phyloP scores from a whole-genome alignment of 176 grass and related monocot genomes.

The Puya raimondii region DNA sequence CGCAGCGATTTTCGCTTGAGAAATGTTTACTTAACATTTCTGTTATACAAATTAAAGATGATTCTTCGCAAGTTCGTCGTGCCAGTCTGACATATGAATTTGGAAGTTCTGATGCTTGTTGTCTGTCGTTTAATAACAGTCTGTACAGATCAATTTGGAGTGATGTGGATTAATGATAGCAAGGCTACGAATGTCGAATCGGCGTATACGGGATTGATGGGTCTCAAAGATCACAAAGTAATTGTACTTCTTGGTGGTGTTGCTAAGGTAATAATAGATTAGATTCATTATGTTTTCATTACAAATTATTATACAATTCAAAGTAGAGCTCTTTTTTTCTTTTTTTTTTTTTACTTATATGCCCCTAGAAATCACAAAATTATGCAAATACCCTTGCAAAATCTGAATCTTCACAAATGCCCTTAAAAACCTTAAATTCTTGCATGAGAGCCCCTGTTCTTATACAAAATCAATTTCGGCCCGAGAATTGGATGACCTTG shows the following conservation, averaged over 20 bases:
- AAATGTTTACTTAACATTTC: neutral
- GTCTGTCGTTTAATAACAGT: neutral
- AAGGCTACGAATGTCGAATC: conserved; percentile 19
- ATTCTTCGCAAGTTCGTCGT: no score
- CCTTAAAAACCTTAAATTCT: no score
- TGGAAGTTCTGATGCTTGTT: neutral
- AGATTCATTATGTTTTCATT: neutral
- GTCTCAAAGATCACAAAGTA: conserved; percentile 7
- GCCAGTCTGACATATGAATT: neutral
- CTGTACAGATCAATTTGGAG: conserved; percentile 7
- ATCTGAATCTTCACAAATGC: no score
- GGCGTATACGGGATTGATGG: conserved; percentile 12
- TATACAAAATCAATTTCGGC: no score
- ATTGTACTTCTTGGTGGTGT: conserved; percentile 14
- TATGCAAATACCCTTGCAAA: no score
- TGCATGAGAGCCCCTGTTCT: no score
- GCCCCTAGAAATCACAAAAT: no score
- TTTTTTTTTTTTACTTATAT: no score
- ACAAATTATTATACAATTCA: neutral
- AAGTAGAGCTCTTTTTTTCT: no score
- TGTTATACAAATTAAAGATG: no score
- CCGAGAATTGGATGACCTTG: no score
- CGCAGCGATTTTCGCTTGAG: neutral
- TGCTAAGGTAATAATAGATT: conserved; percentile 8
- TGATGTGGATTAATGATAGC: conserved; percentile 19